Conservation (phyloP, 1,284 basidiomycete species). For the Leccinum subrobustum region DNA sequence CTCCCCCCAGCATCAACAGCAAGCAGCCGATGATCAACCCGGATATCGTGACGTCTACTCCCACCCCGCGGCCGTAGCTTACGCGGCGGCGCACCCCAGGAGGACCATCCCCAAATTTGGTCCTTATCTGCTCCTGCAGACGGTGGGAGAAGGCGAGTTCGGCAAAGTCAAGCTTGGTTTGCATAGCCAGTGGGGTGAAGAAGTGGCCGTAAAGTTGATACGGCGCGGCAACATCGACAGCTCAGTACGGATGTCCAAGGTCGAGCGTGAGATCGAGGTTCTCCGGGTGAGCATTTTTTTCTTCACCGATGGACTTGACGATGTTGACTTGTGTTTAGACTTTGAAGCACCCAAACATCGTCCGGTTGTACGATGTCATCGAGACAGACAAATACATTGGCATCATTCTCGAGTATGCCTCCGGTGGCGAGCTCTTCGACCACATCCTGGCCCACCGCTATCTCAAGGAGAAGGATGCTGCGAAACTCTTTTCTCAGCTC, state of each 20-base stretch:
- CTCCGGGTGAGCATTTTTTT: slow-evolving; percentile 66
- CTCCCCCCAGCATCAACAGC: slow-evolving; percentile 44
- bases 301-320: background rate
- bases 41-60: slow-evolving; percentile 71
- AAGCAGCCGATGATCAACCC: slow-evolving; percentile 39
- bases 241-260: slow-evolving; percentile 87
- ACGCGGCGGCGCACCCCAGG: slow-evolving; percentile 78
- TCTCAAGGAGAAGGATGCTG: slow-evolving; percentile 92
- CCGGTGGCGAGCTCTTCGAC: slow-evolving; percentile 98
- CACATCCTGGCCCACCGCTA: slow-evolving; percentile 98
- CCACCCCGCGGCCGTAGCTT: slow-evolving; percentile 87
- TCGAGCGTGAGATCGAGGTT: slow-evolving; percentile 97
- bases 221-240: slow-evolving; percentile 91
- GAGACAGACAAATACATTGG: slow-evolving; percentile 99
- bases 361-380: slow-evolving; percentile 97
- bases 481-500: slow-evolving; percentile 96
- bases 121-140: slow-evolving; percentile 92
- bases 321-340: slow-evolving; percentile 49
- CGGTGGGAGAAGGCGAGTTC: slow-evolving; percentile 97
- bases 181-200: slow-evolving; percentile 93
- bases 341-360: slow-evolving; percentile 97
- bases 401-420: slow-evolving; percentile 98
- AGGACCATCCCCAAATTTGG: slow-evolving; percentile 91
- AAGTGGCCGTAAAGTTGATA: slow-evolving; percentile 99
- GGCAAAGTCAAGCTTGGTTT: slow-evolving; percentile 99